Base-by-base conservation (phyloP, 2,329 filamentous ascomycete species). In the Aspergillus novofumigatus region DNA sequence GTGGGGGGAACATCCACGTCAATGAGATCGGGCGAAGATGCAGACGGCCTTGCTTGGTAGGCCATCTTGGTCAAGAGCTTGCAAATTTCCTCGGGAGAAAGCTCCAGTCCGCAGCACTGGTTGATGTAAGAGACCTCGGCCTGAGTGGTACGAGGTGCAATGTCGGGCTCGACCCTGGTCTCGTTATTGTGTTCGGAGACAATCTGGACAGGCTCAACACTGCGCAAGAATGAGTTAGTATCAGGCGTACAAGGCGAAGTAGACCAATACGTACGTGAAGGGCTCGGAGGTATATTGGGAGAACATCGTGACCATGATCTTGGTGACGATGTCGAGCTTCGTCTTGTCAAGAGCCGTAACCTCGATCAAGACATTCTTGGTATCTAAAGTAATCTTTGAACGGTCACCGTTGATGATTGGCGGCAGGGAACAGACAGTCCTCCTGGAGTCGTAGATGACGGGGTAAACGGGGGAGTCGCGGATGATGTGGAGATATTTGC, bases 361-460 rank as follows among this genome's bases (percentile, higher is more conserved):
- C 77, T 99, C 94, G 73, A 99, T 95, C 76, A 99, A 90, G 69
- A 99, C 86, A 69, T 99, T 97, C 71, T 84, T 93, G 57, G 92
- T 97, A 72, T 95, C 80, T 48, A 95, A 79, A 7, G 87, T 91
- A 72, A 99, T 99, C 78, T 99, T 99, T 69, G 92, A 97, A 78
- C 94, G 92, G 70, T 99, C 86, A 68, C 92, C 86, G 79, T 99
- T 99, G 81, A 99, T 99, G 68, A 99, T 97, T 20, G 94, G 94
- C 1, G 94, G 94, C 68, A 99, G 82, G 7, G 93, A 97, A 78
- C 94, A 93, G 38, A 99, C 92, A 48, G 85, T 86, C 47, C 86
- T 83, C 71, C 96, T 90, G 53, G 91, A 85, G 73, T 99, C 94
- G 75, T 92, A 93, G 70, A 99, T 96, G 69, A 96, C 92, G 23